Evolutionary conservation across 2,329 filamentous ascomycete genomes (phyloP), one percentile per base, ranked within the genome.

Genomic region (Colletotrichum eremochloae): DNA sequence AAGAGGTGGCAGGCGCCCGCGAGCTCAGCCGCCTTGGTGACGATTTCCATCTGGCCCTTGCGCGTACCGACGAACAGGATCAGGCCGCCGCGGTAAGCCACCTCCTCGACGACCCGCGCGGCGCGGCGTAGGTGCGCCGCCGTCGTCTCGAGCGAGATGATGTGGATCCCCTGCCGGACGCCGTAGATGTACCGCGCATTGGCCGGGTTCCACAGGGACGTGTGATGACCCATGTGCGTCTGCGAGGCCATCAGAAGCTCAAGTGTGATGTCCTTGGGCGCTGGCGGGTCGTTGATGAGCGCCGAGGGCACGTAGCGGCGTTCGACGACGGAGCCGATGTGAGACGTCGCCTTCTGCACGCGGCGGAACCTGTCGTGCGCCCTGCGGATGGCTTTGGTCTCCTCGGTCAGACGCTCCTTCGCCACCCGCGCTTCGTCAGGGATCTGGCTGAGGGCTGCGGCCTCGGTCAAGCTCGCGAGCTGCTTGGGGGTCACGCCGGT

Each of bases 171-270:
- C 76, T 96, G 89, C 56, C 96, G 89, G 74, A 97, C 90, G 77
- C 96, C 96, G 81, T 94, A 95, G 80, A 99, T 98, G 84, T 98
- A 98, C 76, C 93, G 90, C 75, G 95, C 92, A 84, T 98, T 99
- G 64, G 91, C 92, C 14, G 96, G 95, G 83, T 99, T 97, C 96
- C 96, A 99, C 62, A 95, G 88, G 74, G 94, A 94, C 0, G 93
- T 96, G 78, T 93, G 90, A 84, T 99, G 96, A 74, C 96, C 96
- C 82, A 98, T 91, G 83, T 97, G 95, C 67, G 91, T 90, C 84
- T 97, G 94, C 42, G 92, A 91, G 57, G 95, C 94, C 86, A 97
- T 92, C 74, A 99, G 90, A 74, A 97, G 88, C 85, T 98, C 95
- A 72, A 99, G 90, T 60, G 95, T 95, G 73, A 98, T 89, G 78